A percentile compares a stretch with the other conserved stretches of the same genome.
Conservation (phyloP, 2,329 filamentous ascomycete species). For the Coleophoma eucalyptorum region DNA sequence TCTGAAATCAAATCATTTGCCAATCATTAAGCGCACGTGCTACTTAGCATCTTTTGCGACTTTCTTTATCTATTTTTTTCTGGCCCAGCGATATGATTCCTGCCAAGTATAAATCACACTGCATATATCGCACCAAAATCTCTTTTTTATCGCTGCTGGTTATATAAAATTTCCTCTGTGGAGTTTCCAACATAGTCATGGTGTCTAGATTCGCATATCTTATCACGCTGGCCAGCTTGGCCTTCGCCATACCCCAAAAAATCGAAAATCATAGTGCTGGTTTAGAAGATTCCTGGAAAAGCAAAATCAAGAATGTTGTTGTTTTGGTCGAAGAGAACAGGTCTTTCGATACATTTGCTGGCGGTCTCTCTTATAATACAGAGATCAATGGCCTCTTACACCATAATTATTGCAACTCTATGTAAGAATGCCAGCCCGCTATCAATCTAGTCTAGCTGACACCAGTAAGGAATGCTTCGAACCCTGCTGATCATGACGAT, state of each 20-base stretch:
- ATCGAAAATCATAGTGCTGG: slow-evolving; percentile 8
- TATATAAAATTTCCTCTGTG: too few relatives aligned
- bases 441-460: slow-evolving; percentile 1
- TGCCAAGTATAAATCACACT: too few relatives aligned
- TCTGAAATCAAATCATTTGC: too few relatives aligned
- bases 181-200: too few relatives aligned
- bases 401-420: slow-evolving; percentile 35
- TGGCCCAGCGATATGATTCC: too few relatives aligned
- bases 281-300: slow-evolving; percentile 24
- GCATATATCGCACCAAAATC: too few relatives aligned
- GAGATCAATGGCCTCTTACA: slow-evolving; percentile 31
- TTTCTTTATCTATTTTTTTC: too few relatives aligned
- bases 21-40: too few relatives aligned
- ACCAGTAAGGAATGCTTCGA: slow-evolving; percentile 18
- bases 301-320: slow-evolving; percentile 43
- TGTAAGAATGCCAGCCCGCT: slow-evolving; percentile 18
- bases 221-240: slow-evolving; percentile 13
- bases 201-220: too few relatives aligned
- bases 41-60: too few relatives aligned
- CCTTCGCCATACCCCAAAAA: slow-evolving; percentile 12
- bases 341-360: slow-evolving; percentile 35
- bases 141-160: too few relatives aligned
- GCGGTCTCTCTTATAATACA: slow-evolving; percentile 32
- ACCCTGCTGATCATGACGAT: slow-evolving; percentile 18
- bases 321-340: slow-evolving; percentile 40